Base-by-base conservation (phyloP, 2,329 filamentous ascomycete species). In the Dothideomycetidae sp. region DNA sequence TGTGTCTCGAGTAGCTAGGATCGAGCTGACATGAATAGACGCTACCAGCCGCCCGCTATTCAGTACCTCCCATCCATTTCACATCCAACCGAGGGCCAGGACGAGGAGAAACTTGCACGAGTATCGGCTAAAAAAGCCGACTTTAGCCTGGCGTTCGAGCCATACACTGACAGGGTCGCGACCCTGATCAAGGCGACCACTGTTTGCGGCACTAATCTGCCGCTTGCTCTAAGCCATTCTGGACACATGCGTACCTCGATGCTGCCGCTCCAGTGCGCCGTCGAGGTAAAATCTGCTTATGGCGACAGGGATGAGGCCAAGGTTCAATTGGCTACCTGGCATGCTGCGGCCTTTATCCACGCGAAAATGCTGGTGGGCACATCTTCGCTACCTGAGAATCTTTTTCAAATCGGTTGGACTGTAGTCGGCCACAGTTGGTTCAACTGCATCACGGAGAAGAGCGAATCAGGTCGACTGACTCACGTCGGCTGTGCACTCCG, bases 281-380 rank as follows among this genome's bases (percentile, higher is more conserved):
- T 26, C 5, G 32, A 35, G 32, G 32, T 23, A 21, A 35, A 35
- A 21, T 23, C 13, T 12, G 32, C 23, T 12, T 18, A 35, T 14
- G 32, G 32, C 13, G 32, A 21, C 10, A 13, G 28, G 5, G 18
- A 23, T 16, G 32, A 26, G 28, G 32, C 17, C 15, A 35, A 16
- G 28, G 28, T 16, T 10, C 32, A 35, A 26, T 14, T 35, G 11
- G 18, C 19, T 11, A 35, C 17, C 15, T 35, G 32, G 32, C 32
- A 35, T 35, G 32, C 32, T 35, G 18, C 32, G 15, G 32, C 18
- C 13, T 17, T 35, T n/a, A 5, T 35, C 18, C 32, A 35, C 12
- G 11, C 19, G 9, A 12, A 16, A 10, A 14, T 14, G 13, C 32
- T 35, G n/a, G n/a, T n/a, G n/a, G n/a, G n/a, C n/a, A n/a, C n/a